Conservation (phyloP, 179 eudicot species). For the Silene vulgaris region DNA sequence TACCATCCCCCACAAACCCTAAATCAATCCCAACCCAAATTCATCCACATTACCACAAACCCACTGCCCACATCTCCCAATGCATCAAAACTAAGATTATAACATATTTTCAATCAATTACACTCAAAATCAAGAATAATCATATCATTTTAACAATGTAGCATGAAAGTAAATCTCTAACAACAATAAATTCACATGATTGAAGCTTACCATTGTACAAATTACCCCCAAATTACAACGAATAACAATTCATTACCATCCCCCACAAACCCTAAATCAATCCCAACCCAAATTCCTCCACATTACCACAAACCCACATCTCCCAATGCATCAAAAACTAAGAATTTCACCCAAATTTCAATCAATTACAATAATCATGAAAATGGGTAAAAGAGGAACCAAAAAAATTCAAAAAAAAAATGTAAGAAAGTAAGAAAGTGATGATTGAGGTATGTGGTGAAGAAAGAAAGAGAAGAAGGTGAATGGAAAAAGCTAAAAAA, state of each 20-base stretch:
- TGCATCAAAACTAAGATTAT: not conserved
- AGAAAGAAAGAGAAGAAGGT: not conserved
- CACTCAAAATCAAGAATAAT: too few relatives aligned
- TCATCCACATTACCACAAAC: slow-evolving; percentile 16
- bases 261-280: slow-evolving; percentile 14
- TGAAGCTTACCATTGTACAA: slow-evolving; percentile 23
- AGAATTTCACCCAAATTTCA: not conserved
- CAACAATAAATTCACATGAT: not conserved
- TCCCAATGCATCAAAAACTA: not conserved
- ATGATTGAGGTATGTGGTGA: not conserved
- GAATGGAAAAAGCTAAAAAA: not conserved
- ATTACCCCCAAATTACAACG: not conserved
- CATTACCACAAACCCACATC: slow-evolving; percentile 15
- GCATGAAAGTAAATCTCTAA: too few relatives aligned
- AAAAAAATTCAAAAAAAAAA: slow-evolving; percentile 10
- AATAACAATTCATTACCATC: not conserved
- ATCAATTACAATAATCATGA: not conserved
- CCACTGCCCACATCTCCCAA: slow-evolving; percentile 11
- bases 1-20: slow-evolving; percentile 10
- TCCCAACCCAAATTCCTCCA: not conserved
- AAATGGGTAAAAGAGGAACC: not conserved
- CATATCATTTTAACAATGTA: too few relatives aligned
- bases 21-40: slow-evolving; percentile 3
- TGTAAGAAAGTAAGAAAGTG: not conserved
- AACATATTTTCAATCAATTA: not conserved